Evolutionary conservation across 345 rosid species (phyloP).

Genomic region (Nephelium lappaceum): DNA sequence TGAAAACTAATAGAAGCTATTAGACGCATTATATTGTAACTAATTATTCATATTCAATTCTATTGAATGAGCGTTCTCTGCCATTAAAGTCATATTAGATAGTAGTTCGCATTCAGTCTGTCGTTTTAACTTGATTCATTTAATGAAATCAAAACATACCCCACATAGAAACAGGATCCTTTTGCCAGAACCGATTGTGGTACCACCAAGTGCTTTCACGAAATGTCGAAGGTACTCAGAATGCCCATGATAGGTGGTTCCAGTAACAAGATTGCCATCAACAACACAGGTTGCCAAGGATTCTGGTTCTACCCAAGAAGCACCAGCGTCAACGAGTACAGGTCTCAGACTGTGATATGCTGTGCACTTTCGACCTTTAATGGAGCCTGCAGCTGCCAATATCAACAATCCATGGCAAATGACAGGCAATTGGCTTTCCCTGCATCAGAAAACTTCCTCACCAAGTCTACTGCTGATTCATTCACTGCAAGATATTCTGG

Average conservation of each 20-base stretch:
- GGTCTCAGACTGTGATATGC: slow-evolving; percentile 62
- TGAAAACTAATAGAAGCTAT: too few species aligned
- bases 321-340: slow-evolving; percentile 72
- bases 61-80: too few species aligned
- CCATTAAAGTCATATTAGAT: too few species aligned
- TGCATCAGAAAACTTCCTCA: slow-evolving; percentile 52
- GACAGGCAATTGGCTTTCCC: slow-evolving; percentile 71
- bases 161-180: slow-evolving; percentile 87
- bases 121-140: too few species aligned
- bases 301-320: slow-evolving; percentile 76
- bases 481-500: slow-evolving; percentile 81
- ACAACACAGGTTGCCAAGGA: slow-evolving; percentile 48
- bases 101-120: too few species aligned
- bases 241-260: slow-evolving; percentile 63
- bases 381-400: slow-evolving; percentile 65
- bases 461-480: slow-evolving; percentile 61
- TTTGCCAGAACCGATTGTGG: slow-evolving; percentile 50
- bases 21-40: too few species aligned
- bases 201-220: slow-evolving; percentile 72
- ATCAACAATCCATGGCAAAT: slow-evolving; percentile 83
- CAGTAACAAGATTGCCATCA: slow-evolving; percentile 82
- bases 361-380: slow-evolving; percentile 67
- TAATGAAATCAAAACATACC: slow-evolving; percentile 43
- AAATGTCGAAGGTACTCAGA: slow-evolving; percentile 66
- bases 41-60: too few species aligned